Evolutionary conservation across 108 stramenopile species (phyloP).

Genomic region (Mayamaea pseudoterrestris): DNA sequence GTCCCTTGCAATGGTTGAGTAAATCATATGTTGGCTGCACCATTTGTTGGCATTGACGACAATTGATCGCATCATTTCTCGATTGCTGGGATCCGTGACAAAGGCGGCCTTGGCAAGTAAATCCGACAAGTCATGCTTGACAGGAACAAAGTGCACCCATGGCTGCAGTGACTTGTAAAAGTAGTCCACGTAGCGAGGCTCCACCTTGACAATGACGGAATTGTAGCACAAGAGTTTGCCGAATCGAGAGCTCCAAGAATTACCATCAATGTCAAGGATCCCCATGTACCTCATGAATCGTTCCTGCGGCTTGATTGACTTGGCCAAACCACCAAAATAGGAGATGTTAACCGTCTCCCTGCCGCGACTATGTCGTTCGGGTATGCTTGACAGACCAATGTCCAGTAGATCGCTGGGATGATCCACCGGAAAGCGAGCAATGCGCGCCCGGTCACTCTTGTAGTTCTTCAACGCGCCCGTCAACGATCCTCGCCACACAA

Average conservation of each 20-base stretch:
- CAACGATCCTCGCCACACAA: slow-evolving; percentile 1
- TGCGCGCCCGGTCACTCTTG: not conserved
- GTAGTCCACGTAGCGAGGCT: slow-evolving; percentile 33
- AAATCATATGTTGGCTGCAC: not conserved
- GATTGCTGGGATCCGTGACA: slow-evolving; percentile 11
- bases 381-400: not conserved
- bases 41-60: not conserved
- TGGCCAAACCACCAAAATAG: not conserved
- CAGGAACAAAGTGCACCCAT: slow-evolving; percentile 28
- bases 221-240: slow-evolving; percentile 25
- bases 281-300: slow-evolving; percentile 14
- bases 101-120: slow-evolving; percentile 13
- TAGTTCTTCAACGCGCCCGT: not conserved
- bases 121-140: slow-evolving; percentile 16
- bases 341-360: no score
- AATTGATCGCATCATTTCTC: slow-evolving; percentile 3
- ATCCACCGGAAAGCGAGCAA: not conserved
- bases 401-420: not conserved
- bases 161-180: slow-evolving; percentile 17
- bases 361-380: no score
- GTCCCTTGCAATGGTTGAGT: not conserved
- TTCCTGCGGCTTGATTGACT: not conserved
- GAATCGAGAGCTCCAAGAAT: slow-evolving; percentile 36
- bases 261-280: slow-evolving; percentile 44
- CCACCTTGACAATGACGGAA: slow-evolving; percentile 33